Base-by-base conservation (phyloP, 2,329 filamentous ascomycete genomes). In the Epichloe hybrida region DNA sequence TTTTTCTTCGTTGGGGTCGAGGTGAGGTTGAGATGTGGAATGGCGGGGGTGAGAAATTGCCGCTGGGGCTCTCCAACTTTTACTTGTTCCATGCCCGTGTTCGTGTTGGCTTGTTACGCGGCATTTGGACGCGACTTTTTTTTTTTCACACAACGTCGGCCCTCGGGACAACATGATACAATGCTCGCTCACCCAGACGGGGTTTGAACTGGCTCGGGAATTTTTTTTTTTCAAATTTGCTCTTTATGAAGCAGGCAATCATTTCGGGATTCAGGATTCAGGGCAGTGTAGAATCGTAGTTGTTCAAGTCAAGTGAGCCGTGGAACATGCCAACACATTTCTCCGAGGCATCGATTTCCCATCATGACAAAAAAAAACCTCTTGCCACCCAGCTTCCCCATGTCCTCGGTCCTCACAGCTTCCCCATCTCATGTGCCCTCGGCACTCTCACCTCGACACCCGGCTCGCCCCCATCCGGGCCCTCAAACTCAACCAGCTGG, bases 401-500 rank as follows among this genome's bases (percentile, higher is more conserved):
- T 21, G 20, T 21, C 20, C 20, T 23, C 4, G 4, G 1, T 21
- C 17, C 43, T 48, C 35, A 59, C 34, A 54, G 23, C 52, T 53
- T 57, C 46, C 54, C 54, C 45, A 48, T 44, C 34, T 43, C 52
- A 38, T 52, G 53, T 41, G 4, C 9, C 34, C 53, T 51, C 2
- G 62, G 61, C 37, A 66, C 57, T 64, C 56, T 50, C 63, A 72
- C 62, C 62, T 63, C 61, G 13, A 65, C 64, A 51, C 65, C 64
- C 67, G 73, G 67, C 13, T 66, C 68, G 69, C 69, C 64, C 5
- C 64, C 51, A 2, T 56, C 58, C 20, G 57, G 55, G 2, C 58
- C 21, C 21, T 62, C 62, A 17, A 73, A 62, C 4, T 65, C 69
- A 17, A 87, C 80, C 67, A 95, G 83, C 71, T 98, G 88, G 61